Conservation (phyloP, 2,329 filamentous ascomycete species). For the Aspergillus transmontanensis region DNA sequence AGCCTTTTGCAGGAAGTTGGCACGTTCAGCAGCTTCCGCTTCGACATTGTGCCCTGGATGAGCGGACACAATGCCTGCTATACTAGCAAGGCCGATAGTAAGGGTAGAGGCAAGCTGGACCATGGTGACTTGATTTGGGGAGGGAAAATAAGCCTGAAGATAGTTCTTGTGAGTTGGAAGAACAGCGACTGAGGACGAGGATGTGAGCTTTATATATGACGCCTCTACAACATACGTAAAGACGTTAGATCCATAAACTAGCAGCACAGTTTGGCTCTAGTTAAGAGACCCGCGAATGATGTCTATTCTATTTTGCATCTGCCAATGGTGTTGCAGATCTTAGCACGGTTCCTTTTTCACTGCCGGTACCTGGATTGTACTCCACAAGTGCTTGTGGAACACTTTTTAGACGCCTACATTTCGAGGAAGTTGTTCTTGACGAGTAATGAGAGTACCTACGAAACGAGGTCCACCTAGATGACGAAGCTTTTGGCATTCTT, state of each 20-base stretch:
- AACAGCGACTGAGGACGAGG: background rate
- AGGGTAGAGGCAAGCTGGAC: conserved; percentile 22
- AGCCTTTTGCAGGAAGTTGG: conserved; percentile 45
- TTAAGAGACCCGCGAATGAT: background rate
- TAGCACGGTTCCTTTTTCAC: too few species aligned
- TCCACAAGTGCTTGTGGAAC: background rate
- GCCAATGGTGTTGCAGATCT: too few species aligned
- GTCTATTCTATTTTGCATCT: background rate
- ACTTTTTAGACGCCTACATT: background rate
- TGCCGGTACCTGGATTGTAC: background rate
- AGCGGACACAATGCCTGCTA: conserved; percentile 36
- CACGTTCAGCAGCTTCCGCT: conserved; percentile 54
- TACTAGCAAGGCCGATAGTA: conserved; percentile 25
- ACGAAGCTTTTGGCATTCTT: background rate
- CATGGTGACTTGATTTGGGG: conserved; percentile 9
- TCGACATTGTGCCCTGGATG: conserved; percentile 55
- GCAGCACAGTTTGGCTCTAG: background rate
- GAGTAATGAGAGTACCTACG: background rate
- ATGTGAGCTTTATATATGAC: background rate
- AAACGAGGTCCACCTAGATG: background rate
- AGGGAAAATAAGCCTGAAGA: background rate
- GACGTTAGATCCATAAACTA: background rate
- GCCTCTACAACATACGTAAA: background rate
- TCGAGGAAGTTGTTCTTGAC: background rate
- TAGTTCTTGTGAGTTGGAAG: background rate